A percentile compares a stretch with the other conserved stretches of the same genome.
phyloP scores from a whole-genome alignment of 1,139 yeast genomes.

The Pneumocystis jirovecii region DNA sequence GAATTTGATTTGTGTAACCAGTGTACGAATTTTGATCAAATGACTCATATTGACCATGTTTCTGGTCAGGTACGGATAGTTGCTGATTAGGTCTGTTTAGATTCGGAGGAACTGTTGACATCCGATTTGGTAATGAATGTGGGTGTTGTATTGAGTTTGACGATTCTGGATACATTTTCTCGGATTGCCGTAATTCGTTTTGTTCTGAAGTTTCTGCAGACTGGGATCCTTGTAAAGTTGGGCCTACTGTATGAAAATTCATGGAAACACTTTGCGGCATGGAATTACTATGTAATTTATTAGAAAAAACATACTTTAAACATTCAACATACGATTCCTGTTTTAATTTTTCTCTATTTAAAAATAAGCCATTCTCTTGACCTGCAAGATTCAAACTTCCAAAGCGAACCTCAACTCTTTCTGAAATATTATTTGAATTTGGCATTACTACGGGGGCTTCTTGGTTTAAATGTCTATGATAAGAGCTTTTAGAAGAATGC shows the following conservation, averaged over 20 bases:
- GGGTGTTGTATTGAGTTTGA: not conserved
- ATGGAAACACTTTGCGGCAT: not conserved
- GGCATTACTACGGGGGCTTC: slow-evolving; percentile 56
- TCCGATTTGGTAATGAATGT: not conserved
- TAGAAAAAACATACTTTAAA: not conserved
- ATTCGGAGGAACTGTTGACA: not conserved
- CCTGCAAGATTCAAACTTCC: slow-evolving; percentile 39
- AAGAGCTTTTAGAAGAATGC: slow-evolving; percentile 12
- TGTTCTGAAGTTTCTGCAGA: not conserved
- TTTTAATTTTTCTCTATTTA: not conserved
- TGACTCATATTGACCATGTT: not conserved
- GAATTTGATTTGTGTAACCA: not conserved
- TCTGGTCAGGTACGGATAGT: not conserved
- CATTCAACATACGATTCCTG: not conserved
- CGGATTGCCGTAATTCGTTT: not conserved
- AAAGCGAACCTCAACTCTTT: slow-evolving; percentile 53
- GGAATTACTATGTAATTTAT: not conserved
- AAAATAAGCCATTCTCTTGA: not conserved
- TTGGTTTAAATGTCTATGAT: slow-evolving; percentile 27
- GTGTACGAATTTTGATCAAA: not conserved
- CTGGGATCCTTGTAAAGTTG: not conserved
- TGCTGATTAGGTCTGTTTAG: not conserved
- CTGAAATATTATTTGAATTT: slow-evolving; percentile 30
- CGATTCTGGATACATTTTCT: not conserved
- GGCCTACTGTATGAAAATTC: not conserved